These are phyloP conservation scores for Monosporascus cannonballus DNA, from an alignment of 2,329 filamentous ascomycete genomes.

Conservation along the genomic window DNA sequence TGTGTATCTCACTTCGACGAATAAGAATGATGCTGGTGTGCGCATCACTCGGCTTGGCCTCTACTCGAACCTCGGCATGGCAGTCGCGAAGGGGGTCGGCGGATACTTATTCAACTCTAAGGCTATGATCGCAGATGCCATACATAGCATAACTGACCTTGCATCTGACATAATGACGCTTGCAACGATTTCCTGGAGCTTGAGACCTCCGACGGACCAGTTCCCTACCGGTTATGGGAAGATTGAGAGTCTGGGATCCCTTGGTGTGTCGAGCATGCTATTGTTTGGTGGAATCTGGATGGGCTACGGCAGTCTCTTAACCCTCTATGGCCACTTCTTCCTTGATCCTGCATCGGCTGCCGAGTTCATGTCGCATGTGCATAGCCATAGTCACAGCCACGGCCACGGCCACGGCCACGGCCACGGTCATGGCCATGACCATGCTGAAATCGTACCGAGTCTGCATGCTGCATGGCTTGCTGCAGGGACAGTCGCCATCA, in stretches of 20 bases:
- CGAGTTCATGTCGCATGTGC: constrained; percentile 47
- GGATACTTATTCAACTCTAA: constrained; percentile 95
- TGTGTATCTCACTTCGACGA: constrained; percentile 70
- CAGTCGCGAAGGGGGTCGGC: constrained; percentile 83
- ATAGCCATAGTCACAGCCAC: constrained; percentile 57
- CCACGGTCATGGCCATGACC: constrained; percentile 53
- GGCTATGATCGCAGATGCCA: constrained; percentile 85
- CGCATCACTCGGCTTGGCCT: constrained; percentile 87
- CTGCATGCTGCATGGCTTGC: constrained; percentile 95
- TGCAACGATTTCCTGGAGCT: constrained; percentile 87
- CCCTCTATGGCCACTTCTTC: constrained; percentile 67
- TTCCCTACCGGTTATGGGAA: constrained; percentile 95
- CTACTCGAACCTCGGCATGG: constrained; percentile 89
- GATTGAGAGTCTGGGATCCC: constrained; percentile 88
- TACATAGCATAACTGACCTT: constrained; percentile 91
- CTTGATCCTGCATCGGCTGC: constrained; percentile 53
- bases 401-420: constrained; percentile 39
- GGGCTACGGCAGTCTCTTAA: constrained; percentile 69
- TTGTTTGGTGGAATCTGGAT: constrained; percentile 88
- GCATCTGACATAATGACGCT: constrained; percentile 93
- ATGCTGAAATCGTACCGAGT: constrained; percentile 64
- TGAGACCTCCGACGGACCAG: constrained; percentile 73
- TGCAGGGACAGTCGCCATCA: constrained; percentile 80
- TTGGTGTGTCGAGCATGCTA: constrained; percentile 89
- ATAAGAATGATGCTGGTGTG: constrained; percentile 89